These are phyloP conservation scores for Colletotrichum incanum DNA, from an alignment of 2,329 filamentous ascomycete species.

Conservation along the genomic window DNA sequence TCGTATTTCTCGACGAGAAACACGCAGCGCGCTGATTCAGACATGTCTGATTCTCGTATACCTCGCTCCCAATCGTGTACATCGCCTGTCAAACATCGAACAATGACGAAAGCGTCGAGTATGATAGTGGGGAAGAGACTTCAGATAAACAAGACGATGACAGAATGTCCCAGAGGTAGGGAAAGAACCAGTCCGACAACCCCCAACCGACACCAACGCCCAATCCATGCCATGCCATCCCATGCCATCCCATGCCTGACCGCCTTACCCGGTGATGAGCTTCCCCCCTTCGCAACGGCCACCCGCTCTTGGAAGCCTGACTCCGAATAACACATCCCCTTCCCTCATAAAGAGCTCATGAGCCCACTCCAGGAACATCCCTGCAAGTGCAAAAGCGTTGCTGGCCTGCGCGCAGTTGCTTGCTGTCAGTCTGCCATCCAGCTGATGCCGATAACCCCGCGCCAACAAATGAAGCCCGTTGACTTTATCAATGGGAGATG, in stretches of 20 bases:
- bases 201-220: not conserved
- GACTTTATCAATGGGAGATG: not conserved
- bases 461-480: not conserved
- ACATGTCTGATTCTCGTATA: not conserved
- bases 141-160: conserved; percentile 12
- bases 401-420: not conserved
- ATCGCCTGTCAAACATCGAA: not conserved
- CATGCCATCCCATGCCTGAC: not conserved
- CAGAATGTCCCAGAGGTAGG: not conserved
- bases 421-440: not conserved
- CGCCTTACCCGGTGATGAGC: not conserved
- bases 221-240: not conserved
- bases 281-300: conserved; percentile 15
- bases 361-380: conserved; percentile 18
- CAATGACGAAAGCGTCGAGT: conserved; percentile 7
- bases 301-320: conserved; percentile 6
- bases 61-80: not conserved
- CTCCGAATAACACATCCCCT: not conserved
- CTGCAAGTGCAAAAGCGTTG: conserved; percentile 9
- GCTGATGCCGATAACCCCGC: not conserved
- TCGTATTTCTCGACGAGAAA: conserved; percentile 3
- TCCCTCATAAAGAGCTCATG: conserved; percentile 8
- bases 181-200: not conserved
- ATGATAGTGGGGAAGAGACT: conserved; percentile 9
- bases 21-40: conserved; percentile 23